Base-by-base conservation (phyloP, 208 protist species). In the Leishmania guyanensis region DNA sequence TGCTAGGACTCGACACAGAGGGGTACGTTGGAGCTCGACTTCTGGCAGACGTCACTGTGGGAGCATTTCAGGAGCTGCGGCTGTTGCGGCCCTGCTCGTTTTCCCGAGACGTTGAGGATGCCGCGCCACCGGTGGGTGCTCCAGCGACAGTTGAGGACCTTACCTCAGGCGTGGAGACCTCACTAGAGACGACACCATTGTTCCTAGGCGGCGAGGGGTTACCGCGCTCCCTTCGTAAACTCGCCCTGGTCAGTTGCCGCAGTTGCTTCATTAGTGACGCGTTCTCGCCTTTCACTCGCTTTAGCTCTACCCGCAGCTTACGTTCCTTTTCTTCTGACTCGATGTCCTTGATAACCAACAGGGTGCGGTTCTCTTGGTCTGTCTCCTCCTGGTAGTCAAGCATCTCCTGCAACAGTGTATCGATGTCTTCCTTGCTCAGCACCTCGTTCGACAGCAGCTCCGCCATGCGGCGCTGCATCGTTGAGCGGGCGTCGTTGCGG, bases 321-420 rank as follows among this genome's bases (percentile, higher is more conserved):
- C 90, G 84, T 75, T 90, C 84, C 58, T 64, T 73, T 48, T 96
- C 93, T 62, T 95, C 89, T 20, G 69, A 51, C 79, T 92, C 80
- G 53, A 94, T 89, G 56, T 92, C 82, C 65, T 92, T 84, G 78
- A 95, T 89, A 46, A 89, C 62, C 39, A 96, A 73, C 69, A 80
- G 51, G 33, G 91, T 94, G 48, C 78, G 73, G 72, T 85, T 87
- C 54, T 94, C 89, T 48, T 92, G 78, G 8, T 92, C 88, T 39
- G 77, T 75, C 2, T 87, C 82, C 66, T 96, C 91, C 85, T 96
- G 93, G 50, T 91, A 92, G 82, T 96, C 91, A 0, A 94, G 83
- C 83, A 95, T 91, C 77, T 92, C 85, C 72, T 91, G 82, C 78
- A 96, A 84, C 56, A 95, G 80, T 58, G 82, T 29, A 71, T 91